Percentiles rank a stretch among this genome's conserved stretches.
These are phyloP conservation scores for Pseudoneurospora amorphoporcata DNA, from an alignment of 495 filamentous ascomycete genomes.

Conservation along the genomic window DNA sequence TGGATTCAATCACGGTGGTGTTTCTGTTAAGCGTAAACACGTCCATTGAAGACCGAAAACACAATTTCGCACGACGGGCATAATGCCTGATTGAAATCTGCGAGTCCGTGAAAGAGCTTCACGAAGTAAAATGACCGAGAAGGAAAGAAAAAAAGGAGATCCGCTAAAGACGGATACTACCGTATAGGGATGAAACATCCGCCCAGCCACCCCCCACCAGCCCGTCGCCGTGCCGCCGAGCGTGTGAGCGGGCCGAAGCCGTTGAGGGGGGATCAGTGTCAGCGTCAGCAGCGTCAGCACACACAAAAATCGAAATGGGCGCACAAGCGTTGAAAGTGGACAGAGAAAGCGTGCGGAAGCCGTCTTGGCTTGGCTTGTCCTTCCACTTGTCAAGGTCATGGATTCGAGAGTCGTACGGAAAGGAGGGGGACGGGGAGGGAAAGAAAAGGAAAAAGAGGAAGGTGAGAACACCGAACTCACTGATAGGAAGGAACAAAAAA, in stretches of 20 bases:
- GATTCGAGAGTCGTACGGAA: neutral
- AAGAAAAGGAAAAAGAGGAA: neutral
- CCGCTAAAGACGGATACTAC: neutral
- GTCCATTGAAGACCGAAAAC: neutral
- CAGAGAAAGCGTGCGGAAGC: neutral
- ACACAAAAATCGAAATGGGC: neutral
- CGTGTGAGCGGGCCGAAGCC: neutral
- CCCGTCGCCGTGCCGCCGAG: neutral
- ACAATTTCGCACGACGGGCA: neutral
- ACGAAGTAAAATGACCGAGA: neutral
- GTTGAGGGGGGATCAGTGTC: neutral
- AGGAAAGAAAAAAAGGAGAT: neutral
- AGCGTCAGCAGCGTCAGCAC: neutral
- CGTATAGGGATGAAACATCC: neutral
- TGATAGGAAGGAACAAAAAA: neutral
- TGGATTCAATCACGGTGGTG: neutral
- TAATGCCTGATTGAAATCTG: neutral
- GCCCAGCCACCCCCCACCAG: neutral
- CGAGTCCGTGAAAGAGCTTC: neutral
- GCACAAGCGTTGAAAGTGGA: neutral
- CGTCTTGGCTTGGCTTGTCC: neutral
- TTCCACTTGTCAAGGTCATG: neutral
- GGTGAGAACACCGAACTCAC: neutral
- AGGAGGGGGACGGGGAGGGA: neutral
- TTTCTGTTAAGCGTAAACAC: neutral